phyloP scores from a whole-genome alignment of 176 grass and related monocot genomes.

The Triticum aestivum region DNA sequence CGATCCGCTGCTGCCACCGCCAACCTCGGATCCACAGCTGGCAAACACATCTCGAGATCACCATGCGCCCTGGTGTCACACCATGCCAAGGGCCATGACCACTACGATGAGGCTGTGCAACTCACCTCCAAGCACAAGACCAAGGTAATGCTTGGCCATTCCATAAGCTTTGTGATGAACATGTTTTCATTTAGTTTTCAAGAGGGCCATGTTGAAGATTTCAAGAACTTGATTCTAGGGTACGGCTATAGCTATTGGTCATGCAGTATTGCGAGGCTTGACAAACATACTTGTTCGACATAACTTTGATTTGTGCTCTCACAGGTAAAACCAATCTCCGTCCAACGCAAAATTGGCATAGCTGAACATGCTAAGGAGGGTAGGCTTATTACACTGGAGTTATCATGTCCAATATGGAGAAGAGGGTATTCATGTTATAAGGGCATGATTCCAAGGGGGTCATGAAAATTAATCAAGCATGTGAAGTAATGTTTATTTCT shows the following conservation, averaged over 20 bases:
- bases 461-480: constrained; percentile 55
- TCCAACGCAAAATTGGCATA: constrained; percentile 63
- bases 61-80: too few relatives aligned
- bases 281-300: neutral
- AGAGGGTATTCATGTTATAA: constrained; percentile 52
- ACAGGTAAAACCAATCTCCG: constrained; percentile 78
- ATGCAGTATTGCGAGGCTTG: constrained; percentile 42
- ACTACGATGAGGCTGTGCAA: too few relatives aligned
- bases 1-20: too few relatives aligned
- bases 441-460: constrained; percentile 52
- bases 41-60: too few relatives aligned
- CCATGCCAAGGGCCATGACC: too few relatives aligned
- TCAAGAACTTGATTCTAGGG: constrained; percentile 32
- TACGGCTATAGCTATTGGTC: constrained; percentile 42
- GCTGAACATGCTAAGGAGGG: constrained; percentile 68
- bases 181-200: constrained; percentile 15
- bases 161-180: neutral
- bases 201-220: constrained; percentile 6
- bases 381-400: constrained; percentile 80
- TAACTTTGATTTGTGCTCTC: constrained; percentile 9
- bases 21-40: too few relatives aligned
- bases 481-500: constrained; percentile 12
- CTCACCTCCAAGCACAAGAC: too few relatives aligned
- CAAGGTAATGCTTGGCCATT: too few relatives aligned
- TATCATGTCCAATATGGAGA: constrained; percentile 37